A percentile compares a stretch with the other conserved stretches of the same genome.
Evolutionary conservation across 306 rosid species (phyloP).

Genomic region (Vigna nakashimae): DNA sequence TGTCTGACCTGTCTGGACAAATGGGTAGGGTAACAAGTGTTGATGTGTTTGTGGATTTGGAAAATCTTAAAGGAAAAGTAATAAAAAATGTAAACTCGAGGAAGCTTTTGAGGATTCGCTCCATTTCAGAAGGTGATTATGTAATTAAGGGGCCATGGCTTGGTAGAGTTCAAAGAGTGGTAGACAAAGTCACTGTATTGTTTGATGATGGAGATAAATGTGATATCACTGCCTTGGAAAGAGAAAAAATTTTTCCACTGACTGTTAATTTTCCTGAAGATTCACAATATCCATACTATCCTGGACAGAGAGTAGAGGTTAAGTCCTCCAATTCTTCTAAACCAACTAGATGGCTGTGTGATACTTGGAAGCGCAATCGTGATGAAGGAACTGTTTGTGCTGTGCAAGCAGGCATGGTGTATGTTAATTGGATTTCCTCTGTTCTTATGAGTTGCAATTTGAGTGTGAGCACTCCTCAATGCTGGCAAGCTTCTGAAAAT

Average conservation of each 20-base stretch:
- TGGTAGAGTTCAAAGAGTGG: conserved; percentile 76
- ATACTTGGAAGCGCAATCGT: conserved; percentile 74
- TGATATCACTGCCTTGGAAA: conserved; percentile 67
- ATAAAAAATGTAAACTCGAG: conserved; percentile 64
- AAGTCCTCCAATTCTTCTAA: conserved; percentile 62
- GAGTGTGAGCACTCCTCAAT: conserved; percentile 60
- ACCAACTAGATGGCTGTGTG: conserved; percentile 78
- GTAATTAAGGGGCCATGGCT: conserved; percentile 88
- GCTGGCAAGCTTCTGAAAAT: conserved; percentile 69
- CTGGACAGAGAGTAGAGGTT: conserved; percentile 87
- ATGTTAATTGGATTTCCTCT: conserved; percentile 80
- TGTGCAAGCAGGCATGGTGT: conserved; percentile 79
- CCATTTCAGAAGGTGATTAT: conserved; percentile 77
- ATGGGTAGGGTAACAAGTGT: conserved; percentile 78
- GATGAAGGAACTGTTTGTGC: conserved; percentile 80
- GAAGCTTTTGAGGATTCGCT: conserved; percentile 65
- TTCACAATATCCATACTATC: conserved; percentile 84
- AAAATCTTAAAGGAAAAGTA: conserved; percentile 65
- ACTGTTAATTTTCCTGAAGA: conserved; percentile 71
- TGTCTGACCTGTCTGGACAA: conserved; percentile 78
- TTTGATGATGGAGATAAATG: conserved; percentile 80
- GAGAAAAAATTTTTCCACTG: conserved; percentile 68
- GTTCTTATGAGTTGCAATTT: conserved; percentile 53
- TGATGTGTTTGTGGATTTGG: conserved; percentile 81
- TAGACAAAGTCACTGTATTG: conserved; percentile 71